Evolutionary conservation across 2,329 filamentous ascomycete genomes (phyloP).

Genomic region (Talaromyces islandicus): DNA sequence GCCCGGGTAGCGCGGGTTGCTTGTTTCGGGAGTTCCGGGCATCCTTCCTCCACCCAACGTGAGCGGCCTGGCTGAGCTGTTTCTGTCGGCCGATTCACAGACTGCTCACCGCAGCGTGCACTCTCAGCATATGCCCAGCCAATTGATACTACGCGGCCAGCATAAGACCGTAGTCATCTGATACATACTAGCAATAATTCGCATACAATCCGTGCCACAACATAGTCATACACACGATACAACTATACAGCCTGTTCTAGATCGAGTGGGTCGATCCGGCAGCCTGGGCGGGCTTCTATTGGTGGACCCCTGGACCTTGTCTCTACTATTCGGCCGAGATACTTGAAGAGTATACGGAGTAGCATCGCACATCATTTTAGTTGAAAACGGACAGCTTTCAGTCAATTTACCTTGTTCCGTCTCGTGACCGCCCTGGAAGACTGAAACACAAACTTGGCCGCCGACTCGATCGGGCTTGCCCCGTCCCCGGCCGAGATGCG

Average conservation of each 20-base stretch:
- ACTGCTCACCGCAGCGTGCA: background rate
- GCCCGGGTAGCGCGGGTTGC: background rate
- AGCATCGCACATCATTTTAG: no score
- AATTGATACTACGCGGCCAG: no score
- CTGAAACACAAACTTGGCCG: background rate
- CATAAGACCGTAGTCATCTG: no score
- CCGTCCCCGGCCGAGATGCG: background rate
- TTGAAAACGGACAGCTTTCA: no score
- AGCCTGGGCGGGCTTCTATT: background rate
- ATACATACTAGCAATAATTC: no score
- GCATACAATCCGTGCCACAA: background rate
- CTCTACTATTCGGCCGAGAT: slow-evolving; percentile 2
- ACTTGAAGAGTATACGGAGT: background rate
- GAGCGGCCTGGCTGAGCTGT: no score
- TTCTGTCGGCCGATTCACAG: background rate
- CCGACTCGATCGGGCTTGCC: background rate
- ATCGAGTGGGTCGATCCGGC: background rate
- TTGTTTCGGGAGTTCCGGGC: background rate
- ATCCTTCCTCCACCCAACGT: background rate
- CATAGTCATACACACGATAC: background rate
- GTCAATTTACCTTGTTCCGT: no score
- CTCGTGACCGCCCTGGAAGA: background rate
- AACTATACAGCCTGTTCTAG: background rate
- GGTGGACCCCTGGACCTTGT: background rate
- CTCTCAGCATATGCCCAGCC: background rate